phyloP scores from a whole-genome alignment of 1,284 basidiomycete genomes.

The Acaromyces ingoldii region DNA sequence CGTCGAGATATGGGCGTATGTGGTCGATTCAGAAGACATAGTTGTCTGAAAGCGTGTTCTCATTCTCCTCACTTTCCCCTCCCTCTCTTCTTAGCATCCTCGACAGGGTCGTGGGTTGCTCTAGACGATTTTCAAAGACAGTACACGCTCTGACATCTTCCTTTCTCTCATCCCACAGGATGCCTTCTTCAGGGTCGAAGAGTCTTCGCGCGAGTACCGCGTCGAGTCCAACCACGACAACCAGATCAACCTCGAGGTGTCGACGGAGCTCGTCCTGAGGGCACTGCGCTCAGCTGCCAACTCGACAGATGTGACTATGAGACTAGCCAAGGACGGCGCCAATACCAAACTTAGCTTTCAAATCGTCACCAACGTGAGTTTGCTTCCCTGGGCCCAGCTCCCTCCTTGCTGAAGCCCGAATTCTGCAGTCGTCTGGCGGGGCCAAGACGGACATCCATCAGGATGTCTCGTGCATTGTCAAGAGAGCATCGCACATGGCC shows the following conservation, averaged over 20 bases:
- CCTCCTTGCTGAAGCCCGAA: no score
- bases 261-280: conserved; percentile 44
- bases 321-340: conserved; percentile 46
- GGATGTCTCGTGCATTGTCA: background rate
- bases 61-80: conserved; percentile 2
- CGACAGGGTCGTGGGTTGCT: background rate
- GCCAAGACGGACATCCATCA: no score
- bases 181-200: conserved; percentile 5
- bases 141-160: no score
- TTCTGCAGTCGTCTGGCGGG: no score
- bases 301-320: conserved; percentile 32
- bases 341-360: conserved; percentile 44
- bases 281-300: conserved; percentile 42
- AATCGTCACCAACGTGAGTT: conserved; percentile 17
- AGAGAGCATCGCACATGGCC: background rate
- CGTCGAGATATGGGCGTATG: conserved; percentile 50
- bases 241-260: conserved; percentile 51
- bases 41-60: background rate
- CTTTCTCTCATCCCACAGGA: background rate
- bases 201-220: conserved; percentile 39
- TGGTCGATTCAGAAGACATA: conserved; percentile 10
- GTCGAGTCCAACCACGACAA: conserved; percentile 51
- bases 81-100: background rate
- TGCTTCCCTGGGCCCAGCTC: no score
- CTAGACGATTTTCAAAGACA: no score